Evolutionary conservation across 306 rosid species (phyloP), one percentile per base, ranked within the genome.

Genomic region (Cucurbita maxima): DNA sequence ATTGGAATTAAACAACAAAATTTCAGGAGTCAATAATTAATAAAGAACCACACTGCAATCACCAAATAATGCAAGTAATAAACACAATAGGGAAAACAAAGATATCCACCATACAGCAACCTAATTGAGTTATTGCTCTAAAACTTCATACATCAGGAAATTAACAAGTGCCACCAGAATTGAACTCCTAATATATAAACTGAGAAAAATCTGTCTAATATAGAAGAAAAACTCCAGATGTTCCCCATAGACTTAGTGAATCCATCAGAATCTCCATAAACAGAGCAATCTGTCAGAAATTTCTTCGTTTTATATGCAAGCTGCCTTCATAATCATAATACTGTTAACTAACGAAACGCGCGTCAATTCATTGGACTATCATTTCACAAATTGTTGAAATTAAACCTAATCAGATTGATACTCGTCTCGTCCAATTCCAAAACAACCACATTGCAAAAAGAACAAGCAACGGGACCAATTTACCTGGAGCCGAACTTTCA

Each of bases 401-500:
- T 12, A 68, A 45, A 36, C 14, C 53, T 55, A 67, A 67, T 6
- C 37, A 43, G 13, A 67, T 14, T 25, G n/a, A 18, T 44, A 45
- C 12, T 1, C 16, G 47, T 45, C 11, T 45, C 7, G 1, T 68
- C 3, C 13, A 68, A 68, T 45, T 68, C 56, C 37, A 34, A 20
- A 68, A 68, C 37, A 44, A 22, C 5, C 56, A 68, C 73, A 68
- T 68, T 68, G 15, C 53, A 64, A 14, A 4, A 50, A 10, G 40
- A 57, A 37, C 34, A 47, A 56, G 58, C 40, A 50, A n/a, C 30
- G 75, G 11, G n/a, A 64, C 54, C 15, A 77, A 80, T 81, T 82
- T 64, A 84, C 96, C 76, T 41, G 84, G 19, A 30, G 75, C 37
- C 58, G 77, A 75, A 52, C 79, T 74, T 73, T 86, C 86, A 73